Percentiles rank a stretch among this genome's conserved stretches.
phyloP scores from a whole-genome alignment of 768 basidiomycete species.

The Coprinopsis strossmayeri region DNA sequence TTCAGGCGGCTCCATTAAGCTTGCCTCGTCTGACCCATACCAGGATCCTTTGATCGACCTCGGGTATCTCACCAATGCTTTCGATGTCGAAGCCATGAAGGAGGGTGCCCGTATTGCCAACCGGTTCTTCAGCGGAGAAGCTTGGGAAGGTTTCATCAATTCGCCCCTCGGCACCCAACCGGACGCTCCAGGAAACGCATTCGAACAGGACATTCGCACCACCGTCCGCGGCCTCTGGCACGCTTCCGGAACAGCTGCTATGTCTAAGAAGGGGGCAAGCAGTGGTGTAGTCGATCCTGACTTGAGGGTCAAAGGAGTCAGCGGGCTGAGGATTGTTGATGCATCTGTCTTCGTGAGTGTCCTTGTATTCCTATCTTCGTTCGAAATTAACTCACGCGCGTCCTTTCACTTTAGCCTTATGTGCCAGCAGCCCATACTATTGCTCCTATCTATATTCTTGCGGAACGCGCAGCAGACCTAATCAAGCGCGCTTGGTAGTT shows the following conservation, averaged over 20 bases:
- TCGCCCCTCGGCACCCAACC: conserved; percentile 8
- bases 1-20: conserved; percentile 8
- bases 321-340: conserved; percentile 22
- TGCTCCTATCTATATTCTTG: no score
- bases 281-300: conserved; percentile 23
- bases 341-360: conserved; percentile 21
- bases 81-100: conserved; percentile 11
- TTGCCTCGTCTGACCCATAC: conserved; percentile 13
- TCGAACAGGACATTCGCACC: conserved; percentile 12
- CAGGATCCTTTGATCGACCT: conserved; percentile 10
- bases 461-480: no score
- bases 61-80: conserved; percentile 6
- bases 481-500: no score
- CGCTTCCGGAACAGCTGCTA: conserved; percentile 16
- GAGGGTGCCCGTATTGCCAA: conserved; percentile 11
- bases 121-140: conserved; percentile 9
- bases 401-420: no score
- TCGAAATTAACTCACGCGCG: no score
- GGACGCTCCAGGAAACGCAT: conserved; percentile 7
- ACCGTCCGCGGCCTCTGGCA: conserved; percentile 13
- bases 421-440: no score
- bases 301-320: conserved; percentile 21
- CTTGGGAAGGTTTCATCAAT: conserved; percentile 11
- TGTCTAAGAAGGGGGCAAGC: conserved; percentile 16
- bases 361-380: no score